Conservation (phyloP, 176 grass and related monocot genomes). For the Carex pumila region DNA sequence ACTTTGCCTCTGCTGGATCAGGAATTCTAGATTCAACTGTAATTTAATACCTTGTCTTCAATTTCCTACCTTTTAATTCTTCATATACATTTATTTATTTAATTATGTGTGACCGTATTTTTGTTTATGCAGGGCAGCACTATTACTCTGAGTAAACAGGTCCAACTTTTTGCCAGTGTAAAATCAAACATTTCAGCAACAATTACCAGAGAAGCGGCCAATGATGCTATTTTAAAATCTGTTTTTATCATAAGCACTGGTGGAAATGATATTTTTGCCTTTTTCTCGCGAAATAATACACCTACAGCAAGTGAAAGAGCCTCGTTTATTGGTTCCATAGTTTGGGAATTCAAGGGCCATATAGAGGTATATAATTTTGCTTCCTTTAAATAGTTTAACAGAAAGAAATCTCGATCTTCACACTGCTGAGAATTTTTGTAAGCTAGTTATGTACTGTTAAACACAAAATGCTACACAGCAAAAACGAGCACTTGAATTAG, state of each 20-base stretch:
- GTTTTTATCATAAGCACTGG: conserved; percentile 63
- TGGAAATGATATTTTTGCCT: conserved; percentile 71
- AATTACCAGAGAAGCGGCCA: conserved; percentile 23
- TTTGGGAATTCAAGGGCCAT: conserved; percentile 27
- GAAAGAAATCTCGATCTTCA: background rate
- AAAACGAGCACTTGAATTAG: no score
- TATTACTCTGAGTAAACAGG: conserved; percentile 53
- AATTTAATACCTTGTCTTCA: background rate
- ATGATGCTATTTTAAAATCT: conserved; percentile 42
- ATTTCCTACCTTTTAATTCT: background rate
- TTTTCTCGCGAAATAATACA: conserved; percentile 42
- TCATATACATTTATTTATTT: background rate
- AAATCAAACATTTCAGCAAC: conserved; percentile 39
- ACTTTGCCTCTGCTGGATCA: conserved; percentile 83
- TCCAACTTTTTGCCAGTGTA: conserved; percentile 37
- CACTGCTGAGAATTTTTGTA: background rate
- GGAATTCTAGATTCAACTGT: conserved; percentile 45
- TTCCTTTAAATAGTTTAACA: background rate
- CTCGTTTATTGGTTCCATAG: conserved; percentile 27
- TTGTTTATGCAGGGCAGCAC: conserved; percentile 28
- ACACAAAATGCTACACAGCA: background rate
- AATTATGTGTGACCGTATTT: background rate
- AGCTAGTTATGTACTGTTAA: background rate
- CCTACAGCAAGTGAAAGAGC: conserved; percentile 20
- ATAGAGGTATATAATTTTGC: conserved; percentile 34